Conservation (phyloP, 805 yeast genomes). For the Monosporozyma unispora region DNA sequence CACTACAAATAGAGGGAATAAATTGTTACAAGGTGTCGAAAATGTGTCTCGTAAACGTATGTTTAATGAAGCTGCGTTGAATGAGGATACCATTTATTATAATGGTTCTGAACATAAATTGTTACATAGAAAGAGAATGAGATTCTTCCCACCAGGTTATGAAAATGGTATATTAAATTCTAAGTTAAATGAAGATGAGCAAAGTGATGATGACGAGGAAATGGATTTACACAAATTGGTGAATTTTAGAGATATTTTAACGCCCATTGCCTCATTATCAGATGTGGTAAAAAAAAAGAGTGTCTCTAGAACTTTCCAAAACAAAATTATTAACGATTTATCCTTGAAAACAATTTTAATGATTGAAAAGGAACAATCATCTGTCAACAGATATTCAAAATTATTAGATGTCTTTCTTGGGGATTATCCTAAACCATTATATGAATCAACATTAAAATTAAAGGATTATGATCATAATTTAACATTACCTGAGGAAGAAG, state of each 20-base stretch:
- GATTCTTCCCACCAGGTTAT: constrained; percentile 9
- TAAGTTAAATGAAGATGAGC: constrained; percentile 18
- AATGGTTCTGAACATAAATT: constrained; percentile 31
- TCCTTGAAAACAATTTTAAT: constrained; percentile 67
- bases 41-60: constrained; percentile 39
- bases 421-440: constrained; percentile 65
- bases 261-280: constrained; percentile 73
- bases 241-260: constrained; percentile 50
- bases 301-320: constrained; percentile 55
- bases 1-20: constrained; percentile 48
- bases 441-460: constrained; percentile 56
- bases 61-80: constrained; percentile 20
- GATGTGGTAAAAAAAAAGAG: constrained; percentile 69
- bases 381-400: constrained; percentile 60
- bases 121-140: constrained; percentile 28
- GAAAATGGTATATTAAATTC: constrained; percentile 1
- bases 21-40: constrained; percentile 43
- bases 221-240: constrained; percentile 41
- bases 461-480: constrained; percentile 64
- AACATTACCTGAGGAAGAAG: constrained; percentile 21
- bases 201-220: constrained; percentile 30
- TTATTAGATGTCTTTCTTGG: constrained; percentile 76
- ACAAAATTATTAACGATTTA: constrained; percentile 45
- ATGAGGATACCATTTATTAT: constrained; percentile 28
- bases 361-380: constrained; percentile 73